A percentile compares a stretch with the other conserved stretches of the same genome.
These are phyloP conservation scores for Rhynchospora tenuis DNA, from an alignment of 176 grass and related monocot species.

Conservation along the genomic window DNA sequence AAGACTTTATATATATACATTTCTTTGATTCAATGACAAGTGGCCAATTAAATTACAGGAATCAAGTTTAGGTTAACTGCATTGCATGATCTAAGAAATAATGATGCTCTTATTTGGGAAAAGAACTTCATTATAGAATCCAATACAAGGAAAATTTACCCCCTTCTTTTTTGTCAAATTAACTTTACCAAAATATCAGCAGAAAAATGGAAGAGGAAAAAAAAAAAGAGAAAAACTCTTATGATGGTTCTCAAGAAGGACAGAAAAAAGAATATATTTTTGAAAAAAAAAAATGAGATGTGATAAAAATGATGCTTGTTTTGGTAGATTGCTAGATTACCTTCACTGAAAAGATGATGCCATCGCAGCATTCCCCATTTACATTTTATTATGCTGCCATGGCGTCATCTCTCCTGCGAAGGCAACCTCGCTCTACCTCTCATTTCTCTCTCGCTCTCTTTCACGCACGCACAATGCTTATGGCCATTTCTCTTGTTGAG, in stretches of 20 bases:
- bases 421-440: slow-evolving; percentile 7
- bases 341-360: not conserved
- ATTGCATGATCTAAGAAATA: not conserved
- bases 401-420: slow-evolving; percentile 32
- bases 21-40: not conserved
- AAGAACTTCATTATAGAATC: not conserved
- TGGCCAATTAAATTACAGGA: not conserved
- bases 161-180: not conserved
- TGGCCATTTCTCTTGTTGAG: not conserved
- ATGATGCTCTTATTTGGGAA: not conserved
- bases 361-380: not conserved
- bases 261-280: not conserved
- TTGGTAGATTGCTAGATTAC: not conserved
- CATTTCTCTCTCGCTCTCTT: not conserved
- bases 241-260: not conserved
- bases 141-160: not conserved
- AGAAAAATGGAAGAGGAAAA: not conserved
- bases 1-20: not conserved
- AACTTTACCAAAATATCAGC: not conserved
- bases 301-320: not conserved
- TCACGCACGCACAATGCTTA: not conserved
- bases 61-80: not conserved
- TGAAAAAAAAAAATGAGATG: not conserved
- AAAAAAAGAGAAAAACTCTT: not conserved
- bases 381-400: not conserved